A percentile compares a stretch with the other conserved stretches of the same genome.
Conservation (phyloP, 176 grass and related monocot genomes). For the Pharus latifolius region DNA sequence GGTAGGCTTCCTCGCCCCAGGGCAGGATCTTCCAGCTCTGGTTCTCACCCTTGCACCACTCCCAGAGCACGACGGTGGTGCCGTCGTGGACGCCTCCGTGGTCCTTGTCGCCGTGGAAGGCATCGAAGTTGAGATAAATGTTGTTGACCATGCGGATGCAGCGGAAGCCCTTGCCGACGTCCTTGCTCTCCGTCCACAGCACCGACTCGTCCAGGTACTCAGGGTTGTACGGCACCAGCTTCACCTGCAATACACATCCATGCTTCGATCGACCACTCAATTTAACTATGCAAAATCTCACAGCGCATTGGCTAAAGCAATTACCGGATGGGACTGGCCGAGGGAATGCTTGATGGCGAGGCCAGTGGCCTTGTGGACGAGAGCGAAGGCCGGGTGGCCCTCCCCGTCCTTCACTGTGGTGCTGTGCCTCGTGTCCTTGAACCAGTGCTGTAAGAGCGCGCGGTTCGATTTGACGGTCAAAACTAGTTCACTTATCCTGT, state of each 20-base stretch:
- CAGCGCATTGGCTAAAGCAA: too few relatives aligned
- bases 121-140: slow-evolving; percentile 63
- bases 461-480: too few relatives aligned
- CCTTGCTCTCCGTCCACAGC: slow-evolving; percentile 63
- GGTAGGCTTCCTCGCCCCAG: slow-evolving; percentile 20
- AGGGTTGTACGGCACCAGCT: slow-evolving; percentile 34
- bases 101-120: slow-evolving; percentile 55
- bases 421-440: slow-evolving; percentile 64
- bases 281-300: too few relatives aligned
- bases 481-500: not conserved
- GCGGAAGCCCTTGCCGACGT: slow-evolving; percentile 64
- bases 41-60: slow-evolving; percentile 60
- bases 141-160: slow-evolving; percentile 89
- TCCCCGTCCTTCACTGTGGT: slow-evolving; percentile 57
- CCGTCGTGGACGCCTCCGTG: slow-evolving; percentile 68
- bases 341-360: slow-evolving; percentile 80
- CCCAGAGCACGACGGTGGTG: slow-evolving; percentile 66
- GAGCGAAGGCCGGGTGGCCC: slow-evolving; percentile 49
- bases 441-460: slow-evolving; percentile 47
- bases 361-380: slow-evolving; percentile 58
- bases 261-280: not conserved
- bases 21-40: slow-evolving; percentile 79
- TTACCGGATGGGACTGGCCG: slow-evolving; percentile 59
- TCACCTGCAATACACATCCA: slow-evolving; percentile 18
- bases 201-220: slow-evolving; percentile 50